Evolutionary conservation across 495 filamentous ascomycete genomes (phyloP), one percentile per base, ranked within the genome.

Genomic region (Penicillium egyptiacum): DNA sequence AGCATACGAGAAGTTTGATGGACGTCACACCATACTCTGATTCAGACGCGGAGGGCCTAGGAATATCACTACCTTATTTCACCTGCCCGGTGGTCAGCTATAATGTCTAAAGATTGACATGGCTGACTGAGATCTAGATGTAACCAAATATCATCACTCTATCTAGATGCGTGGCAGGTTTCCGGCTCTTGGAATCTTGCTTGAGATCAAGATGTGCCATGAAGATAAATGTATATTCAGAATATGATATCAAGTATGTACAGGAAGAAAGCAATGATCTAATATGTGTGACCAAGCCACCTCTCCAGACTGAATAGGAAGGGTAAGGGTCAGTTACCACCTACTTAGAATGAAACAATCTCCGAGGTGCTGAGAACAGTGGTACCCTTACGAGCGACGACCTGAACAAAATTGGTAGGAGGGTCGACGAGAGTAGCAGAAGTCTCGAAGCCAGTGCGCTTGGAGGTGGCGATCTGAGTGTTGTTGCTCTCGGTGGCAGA

Each of bases 381-480:
- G 12, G 59, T 52, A 19, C 67, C 73, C 63, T 67, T 64, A 3
- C 64, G 65, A 39, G 70, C 71, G 48, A 63, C 66, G 7, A 74
- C 66, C 55, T 71, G 70, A 16, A 75, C 44, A 35, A 57, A 74
- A n/a, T 50, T 40, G 30, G 57, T 60, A 5, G 63, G 56, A 33
- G 70, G 42, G n/a, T 57, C 63, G 9, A 37, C 47, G 30, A 75
- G 7, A 28, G 51, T 56, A n/a, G 58, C 61, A 25, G 48, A 22
- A 47, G 67, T 71, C 60, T 76, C 73, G 20, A 74, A 76, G 25
- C 73, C 73, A 30, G 60, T 67, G 16, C 71, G 68, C 9, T 58
- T 41, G n/a, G 66, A 63, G 20, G 60, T 28, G 8, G 46, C 57
- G 25, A 71, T 54, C 50, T 70, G 64, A 20, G 48, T 61, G 22